Evolutionary conservation across 768 basidiomycete genomes (phyloP).

Genomic region (Exidia glandulosa): DNA sequence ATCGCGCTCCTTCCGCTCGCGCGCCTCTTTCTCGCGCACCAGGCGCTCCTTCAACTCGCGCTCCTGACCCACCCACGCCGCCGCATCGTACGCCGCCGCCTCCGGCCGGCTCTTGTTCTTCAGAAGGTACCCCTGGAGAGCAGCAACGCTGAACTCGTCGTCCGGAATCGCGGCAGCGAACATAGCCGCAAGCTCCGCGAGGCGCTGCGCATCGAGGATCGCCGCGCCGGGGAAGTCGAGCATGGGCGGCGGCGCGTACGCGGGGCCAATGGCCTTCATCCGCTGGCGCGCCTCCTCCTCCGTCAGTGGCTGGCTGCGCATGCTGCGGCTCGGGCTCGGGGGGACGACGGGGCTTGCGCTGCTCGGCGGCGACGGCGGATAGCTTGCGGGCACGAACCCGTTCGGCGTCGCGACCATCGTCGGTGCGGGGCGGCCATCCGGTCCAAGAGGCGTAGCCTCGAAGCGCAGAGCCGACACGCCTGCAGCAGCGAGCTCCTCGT

Average conservation of each 20-base stretch:
- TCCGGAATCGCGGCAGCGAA: conserved; percentile 80
- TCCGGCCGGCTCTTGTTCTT: conserved; percentile 80
- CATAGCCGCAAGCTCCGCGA: conserved; percentile 57
- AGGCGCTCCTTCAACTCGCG: conserved; percentile 65
- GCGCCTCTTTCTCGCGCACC: conserved; percentile 60
- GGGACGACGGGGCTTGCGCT: neutral
- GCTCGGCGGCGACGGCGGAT: neutral
- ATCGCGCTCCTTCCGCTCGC: conserved; percentile 50
- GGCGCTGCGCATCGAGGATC: conserved; percentile 43
- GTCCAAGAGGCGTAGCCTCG: neutral
- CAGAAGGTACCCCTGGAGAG: conserved; percentile 79
- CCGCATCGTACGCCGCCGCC: conserved; percentile 53
- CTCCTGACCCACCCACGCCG: conserved; percentile 65
- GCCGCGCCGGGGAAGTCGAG: neutral
- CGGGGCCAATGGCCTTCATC: neutral
- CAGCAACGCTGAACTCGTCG: conserved; percentile 80
- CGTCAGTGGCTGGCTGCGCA: neutral
- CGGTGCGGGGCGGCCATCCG: neutral
- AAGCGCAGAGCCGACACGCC: neutral
- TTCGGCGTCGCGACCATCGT: neutral
- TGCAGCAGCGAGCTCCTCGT: neutral
- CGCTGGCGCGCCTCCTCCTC: neutral
- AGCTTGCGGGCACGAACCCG: neutral
- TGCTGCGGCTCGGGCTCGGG: neutral
- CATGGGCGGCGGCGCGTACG: neutral